Conservation (phyloP, 495 filamentous ascomycete species). For the Evansstolkia leycettana region DNA sequence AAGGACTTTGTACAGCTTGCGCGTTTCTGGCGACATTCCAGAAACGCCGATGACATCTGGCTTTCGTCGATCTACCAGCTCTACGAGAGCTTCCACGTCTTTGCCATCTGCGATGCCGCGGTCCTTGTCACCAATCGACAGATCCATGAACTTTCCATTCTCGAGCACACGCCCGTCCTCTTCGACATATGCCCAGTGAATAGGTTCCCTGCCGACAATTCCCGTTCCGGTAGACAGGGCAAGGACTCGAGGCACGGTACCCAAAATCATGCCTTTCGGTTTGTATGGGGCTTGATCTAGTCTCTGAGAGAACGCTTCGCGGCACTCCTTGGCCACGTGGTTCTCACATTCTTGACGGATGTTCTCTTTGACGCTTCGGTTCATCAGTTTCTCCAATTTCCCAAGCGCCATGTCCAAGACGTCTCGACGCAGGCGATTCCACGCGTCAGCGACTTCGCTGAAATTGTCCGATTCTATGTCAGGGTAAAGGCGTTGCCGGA, state of each 20-base stretch:
- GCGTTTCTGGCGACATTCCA: slow-evolving; percentile 82
- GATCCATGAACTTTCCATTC: slow-evolving; percentile 70
- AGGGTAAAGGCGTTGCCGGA: slow-evolving; percentile 60
- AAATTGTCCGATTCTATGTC: slow-evolving; percentile 87
- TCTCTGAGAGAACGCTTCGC: slow-evolving; percentile 71
- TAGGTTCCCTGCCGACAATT: slow-evolving; percentile 58
- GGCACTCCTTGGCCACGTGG: slow-evolving; percentile 65
- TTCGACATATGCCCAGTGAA: slow-evolving; percentile 86
- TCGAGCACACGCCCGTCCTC: slow-evolving; percentile 84
- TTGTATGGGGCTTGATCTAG: slow-evolving; percentile 95
- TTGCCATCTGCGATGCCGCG: slow-evolving; percentile 50
- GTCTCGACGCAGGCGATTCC: slow-evolving; percentile 78
- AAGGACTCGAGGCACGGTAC: slow-evolving; percentile 78
- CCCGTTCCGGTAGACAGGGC: slow-evolving; percentile 71
- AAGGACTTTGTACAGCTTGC: slow-evolving; percentile 68
- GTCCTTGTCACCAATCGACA: slow-evolving; percentile 56
- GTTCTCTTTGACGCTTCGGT: slow-evolving; percentile 85
- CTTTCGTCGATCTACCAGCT: slow-evolving; percentile 58
- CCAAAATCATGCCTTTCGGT: slow-evolving; percentile 82
- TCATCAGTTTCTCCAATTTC: slow-evolving; percentile 74
- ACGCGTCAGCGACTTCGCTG: slow-evolving; percentile 88
- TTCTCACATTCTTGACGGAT: slow-evolving; percentile 87
- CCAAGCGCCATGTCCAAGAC: slow-evolving; percentile 67
- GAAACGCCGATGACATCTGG: slow-evolving; percentile 86
- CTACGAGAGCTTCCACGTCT: slow-evolving; percentile 54